Percentiles rank a stretch among this genome's conserved stretches.
Conservation (phyloP, 2,329 filamentous ascomycete species). For the Colletotrichum sp. region DNA sequence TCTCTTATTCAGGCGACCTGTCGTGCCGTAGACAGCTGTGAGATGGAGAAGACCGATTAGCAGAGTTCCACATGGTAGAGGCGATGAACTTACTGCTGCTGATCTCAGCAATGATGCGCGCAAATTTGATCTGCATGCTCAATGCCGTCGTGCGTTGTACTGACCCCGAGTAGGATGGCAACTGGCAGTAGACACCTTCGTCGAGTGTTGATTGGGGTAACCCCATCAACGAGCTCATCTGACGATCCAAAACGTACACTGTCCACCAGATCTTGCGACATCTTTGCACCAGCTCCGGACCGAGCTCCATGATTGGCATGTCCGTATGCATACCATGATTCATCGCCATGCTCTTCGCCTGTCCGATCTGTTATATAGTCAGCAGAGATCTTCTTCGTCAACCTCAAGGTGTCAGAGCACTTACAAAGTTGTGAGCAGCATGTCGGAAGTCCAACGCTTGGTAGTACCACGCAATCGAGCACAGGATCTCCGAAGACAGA, state of each 20-base stretch:
- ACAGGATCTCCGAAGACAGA: constrained; percentile 52
- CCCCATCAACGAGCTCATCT: constrained; percentile 60
- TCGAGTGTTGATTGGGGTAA: constrained; percentile 53
- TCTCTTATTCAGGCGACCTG: constrained; percentile 31
- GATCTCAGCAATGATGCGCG: constrained; percentile 33
- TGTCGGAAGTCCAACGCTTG: constrained; percentile 54
- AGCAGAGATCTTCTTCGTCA: not conserved
- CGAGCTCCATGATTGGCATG: constrained; percentile 48
- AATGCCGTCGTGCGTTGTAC: constrained; percentile 30
- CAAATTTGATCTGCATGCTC: constrained; percentile 37
- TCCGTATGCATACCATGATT: constrained; percentile 57
- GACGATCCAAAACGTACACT: constrained; percentile 55
- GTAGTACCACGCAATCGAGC: constrained; percentile 56
- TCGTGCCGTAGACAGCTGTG: constrained; percentile 32
- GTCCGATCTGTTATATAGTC: constrained; percentile 42
- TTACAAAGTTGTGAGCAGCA: constrained; percentile 49
- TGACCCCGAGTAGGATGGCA: constrained; percentile 33
- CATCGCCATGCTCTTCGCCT: constrained; percentile 56
- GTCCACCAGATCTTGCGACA: constrained; percentile 60
- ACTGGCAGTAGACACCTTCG: constrained; percentile 51
- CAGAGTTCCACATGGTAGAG: not conserved
- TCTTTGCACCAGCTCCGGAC: constrained; percentile 44
- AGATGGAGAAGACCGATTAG: not conserved
- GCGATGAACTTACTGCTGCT: constrained; percentile 27
- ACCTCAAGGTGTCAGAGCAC: not conserved